These are phyloP conservation scores for Meyerozyma athensensis DNA, from an alignment of 1,139 yeast species.

Conservation along the genomic window DNA sequence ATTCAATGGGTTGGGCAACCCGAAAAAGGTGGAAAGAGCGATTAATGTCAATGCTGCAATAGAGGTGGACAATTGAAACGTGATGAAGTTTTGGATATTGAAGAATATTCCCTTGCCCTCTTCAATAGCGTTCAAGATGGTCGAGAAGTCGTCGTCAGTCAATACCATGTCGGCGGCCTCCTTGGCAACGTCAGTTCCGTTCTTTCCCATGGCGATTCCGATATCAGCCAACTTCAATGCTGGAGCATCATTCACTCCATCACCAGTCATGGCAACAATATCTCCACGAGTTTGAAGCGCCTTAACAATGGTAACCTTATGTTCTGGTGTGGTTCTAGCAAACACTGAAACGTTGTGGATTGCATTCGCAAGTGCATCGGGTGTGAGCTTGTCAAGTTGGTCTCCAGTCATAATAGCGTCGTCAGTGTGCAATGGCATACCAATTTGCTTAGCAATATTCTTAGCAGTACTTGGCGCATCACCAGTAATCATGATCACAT, in stretches of 20 bases:
- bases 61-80: slow-evolving; percentile 91
- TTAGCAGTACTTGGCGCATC: slow-evolving; percentile 92
- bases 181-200: slow-evolving; percentile 97
- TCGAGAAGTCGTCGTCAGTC: slow-evolving; percentile 93
- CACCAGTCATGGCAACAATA: slow-evolving; percentile 98
- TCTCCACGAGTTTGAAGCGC: slow-evolving; percentile 92
- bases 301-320: slow-evolving; percentile 84
- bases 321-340: slow-evolving; percentile 96
- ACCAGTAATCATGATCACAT: slow-evolving; percentile 96
- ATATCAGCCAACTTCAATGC: slow-evolving; percentile 95
- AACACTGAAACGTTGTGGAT: slow-evolving; percentile 83
- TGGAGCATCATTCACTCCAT: slow-evolving; percentile 99
- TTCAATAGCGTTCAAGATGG: slow-evolving; percentile 86
- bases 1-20: slow-evolving; percentile 91
- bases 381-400: slow-evolving; percentile 65
- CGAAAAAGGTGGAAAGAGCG: slow-evolving; percentile 81
- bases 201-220: slow-evolving; percentile 95
- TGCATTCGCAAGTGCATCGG: slow-evolving; percentile 64
- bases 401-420: slow-evolving; percentile 80
- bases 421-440: slow-evolving; percentile 72
- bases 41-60: slow-evolving; percentile 90
- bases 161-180: slow-evolving; percentile 98
- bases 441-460: slow-evolving; percentile 86
- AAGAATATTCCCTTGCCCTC: slow-evolving; percentile 96
- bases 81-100: slow-evolving; percentile 88